Conservation (phyloP, 495 filamentous ascomycete species). For the Lineolata rhizophorae region DNA sequence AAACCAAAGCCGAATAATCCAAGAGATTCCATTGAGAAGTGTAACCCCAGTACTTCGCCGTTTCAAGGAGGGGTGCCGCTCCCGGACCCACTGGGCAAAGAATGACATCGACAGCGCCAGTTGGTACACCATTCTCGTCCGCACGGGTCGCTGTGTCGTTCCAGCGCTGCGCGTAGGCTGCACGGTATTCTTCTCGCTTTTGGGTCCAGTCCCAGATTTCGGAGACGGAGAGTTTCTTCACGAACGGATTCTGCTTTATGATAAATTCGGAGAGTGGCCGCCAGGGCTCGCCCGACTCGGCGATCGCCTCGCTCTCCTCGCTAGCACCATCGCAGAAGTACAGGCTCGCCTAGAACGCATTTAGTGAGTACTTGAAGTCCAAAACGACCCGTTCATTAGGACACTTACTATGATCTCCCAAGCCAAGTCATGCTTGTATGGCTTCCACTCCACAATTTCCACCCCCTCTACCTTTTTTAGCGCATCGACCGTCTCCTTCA, state of each 20-base stretch:
- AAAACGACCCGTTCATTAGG: neutral
- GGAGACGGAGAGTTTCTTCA: constrained; percentile 19
- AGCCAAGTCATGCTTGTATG: constrained; percentile 24
- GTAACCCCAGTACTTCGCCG: constrained; percentile 47
- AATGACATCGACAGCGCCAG: constrained; percentile 39
- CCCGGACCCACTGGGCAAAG: constrained; percentile 39
- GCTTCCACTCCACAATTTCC: constrained; percentile 41
- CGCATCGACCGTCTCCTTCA: constrained; percentile 32
- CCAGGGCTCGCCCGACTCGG: constrained; percentile 33
- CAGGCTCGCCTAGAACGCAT: constrained; percentile 21
- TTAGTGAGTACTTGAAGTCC: constrained; percentile 1
- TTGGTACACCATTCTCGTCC: constrained; percentile 3
- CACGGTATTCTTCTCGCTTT: constrained; percentile 33
- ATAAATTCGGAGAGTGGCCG: constrained; percentile 27
- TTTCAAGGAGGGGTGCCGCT: constrained; percentile 34
- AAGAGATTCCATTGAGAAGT: constrained; percentile 54
- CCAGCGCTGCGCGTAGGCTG: constrained; percentile 36
- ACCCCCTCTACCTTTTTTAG: constrained; percentile 26
- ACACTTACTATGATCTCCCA: constrained; percentile 25
- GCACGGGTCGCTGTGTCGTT: constrained; percentile 22
- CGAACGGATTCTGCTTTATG: constrained; percentile 25
- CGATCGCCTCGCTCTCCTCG: constrained; percentile 25
- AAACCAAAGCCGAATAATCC: constrained; percentile 38
- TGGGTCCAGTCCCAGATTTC: constrained; percentile 23
- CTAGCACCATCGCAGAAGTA: constrained; percentile 35